Base-by-base conservation (phyloP, 2,329 filamentous ascomycete species). In the Didymella pinodella region DNA sequence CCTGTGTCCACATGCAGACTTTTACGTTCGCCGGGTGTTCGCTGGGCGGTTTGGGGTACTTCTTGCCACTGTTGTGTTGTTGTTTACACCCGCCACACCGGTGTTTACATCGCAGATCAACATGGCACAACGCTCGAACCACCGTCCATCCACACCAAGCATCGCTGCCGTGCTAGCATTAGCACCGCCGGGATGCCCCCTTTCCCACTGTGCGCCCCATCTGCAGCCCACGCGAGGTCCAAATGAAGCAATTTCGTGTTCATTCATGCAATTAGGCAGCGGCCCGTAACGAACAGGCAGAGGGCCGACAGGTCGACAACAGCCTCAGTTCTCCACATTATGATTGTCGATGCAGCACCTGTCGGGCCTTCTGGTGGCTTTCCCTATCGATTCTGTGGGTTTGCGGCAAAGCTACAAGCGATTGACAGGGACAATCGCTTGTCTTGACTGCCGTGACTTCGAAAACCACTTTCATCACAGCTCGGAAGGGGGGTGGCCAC, bases 311-410 rank as follows among this genome's bases (percentile, higher is more conserved):
- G 50, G 54, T 48, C 54, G 25, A 47, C 56, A 48, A 51, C 46
- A 54, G 41, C 60, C 59, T 70, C 69, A 66, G 53, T 61, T 71
- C 70, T 73, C 71, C 71, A 65, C 72, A 72, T 67, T 69, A 69
- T 73, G 65, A 69, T 72, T 67, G 63, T 45, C 59, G 61, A 47
- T 66, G 64, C 61, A 63, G 57, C 64, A 47, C 32, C 56, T 51
- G 51, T 54, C 56, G 56, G 56, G 32, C 56, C 50, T 51, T 51
- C 48, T 32, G 46, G 59, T 56, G 56, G 57, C 62, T 57, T 64
- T 43, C 63, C 43, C 57, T 64, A 66, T 65, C 62, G 62, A 63
- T 64, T 66, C 56, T 50, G 50, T 28, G 40, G 40, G 26, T 47
- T 50, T n/a, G 26, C 49, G n/a, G 26, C 49, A n/a, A 40, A 14